Evolutionary conservation across 345 rosid genomes (phyloP).

Genomic region (Gossypium thurberi): DNA sequence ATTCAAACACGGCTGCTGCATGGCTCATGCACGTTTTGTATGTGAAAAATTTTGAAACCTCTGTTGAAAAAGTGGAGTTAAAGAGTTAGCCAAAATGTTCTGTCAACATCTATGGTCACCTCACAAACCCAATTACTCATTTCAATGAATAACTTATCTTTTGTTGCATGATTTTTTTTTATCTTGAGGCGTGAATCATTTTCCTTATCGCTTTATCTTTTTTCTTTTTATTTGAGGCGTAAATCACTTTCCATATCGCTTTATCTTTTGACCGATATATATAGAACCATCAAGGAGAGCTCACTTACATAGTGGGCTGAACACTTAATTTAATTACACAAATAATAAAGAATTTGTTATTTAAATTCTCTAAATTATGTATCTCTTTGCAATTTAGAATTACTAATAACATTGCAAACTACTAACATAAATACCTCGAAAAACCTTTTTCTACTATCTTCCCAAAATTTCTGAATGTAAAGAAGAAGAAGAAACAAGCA

Average conservation of each 20-base stretch:
- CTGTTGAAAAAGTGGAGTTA: not conserved
- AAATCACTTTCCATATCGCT: not conserved
- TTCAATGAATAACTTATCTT: not conserved
- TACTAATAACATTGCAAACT: not conserved
- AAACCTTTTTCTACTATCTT: conserved; percentile 11
- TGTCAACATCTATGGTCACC: not conserved
- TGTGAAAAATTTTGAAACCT: not conserved
- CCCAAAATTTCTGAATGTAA: conserved; percentile 32
- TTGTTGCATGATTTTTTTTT: too few relatives aligned
- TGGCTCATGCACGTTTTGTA: conserved; percentile 24
- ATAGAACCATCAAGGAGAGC: too few relatives aligned
- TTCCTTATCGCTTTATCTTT: conserved; percentile 6
- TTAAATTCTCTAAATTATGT: too few relatives aligned
- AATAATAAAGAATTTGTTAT: too few relatives aligned
- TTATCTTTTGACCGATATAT: not conserved
- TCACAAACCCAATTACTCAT: conserved; percentile 8
- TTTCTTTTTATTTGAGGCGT: too few relatives aligned
- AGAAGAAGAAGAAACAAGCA: conserved; percentile 46
- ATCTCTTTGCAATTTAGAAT: not conserved
- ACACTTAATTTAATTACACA: too few relatives aligned
- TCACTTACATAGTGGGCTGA: too few relatives aligned
- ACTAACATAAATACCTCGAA: conserved; percentile 28
- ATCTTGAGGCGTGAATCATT: not conserved
- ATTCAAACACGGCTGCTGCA: conserved; percentile 16
- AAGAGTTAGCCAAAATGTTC: not conserved